Conservation (phyloP, 805 yeast species). For the Ogataea naganishii region DNA sequence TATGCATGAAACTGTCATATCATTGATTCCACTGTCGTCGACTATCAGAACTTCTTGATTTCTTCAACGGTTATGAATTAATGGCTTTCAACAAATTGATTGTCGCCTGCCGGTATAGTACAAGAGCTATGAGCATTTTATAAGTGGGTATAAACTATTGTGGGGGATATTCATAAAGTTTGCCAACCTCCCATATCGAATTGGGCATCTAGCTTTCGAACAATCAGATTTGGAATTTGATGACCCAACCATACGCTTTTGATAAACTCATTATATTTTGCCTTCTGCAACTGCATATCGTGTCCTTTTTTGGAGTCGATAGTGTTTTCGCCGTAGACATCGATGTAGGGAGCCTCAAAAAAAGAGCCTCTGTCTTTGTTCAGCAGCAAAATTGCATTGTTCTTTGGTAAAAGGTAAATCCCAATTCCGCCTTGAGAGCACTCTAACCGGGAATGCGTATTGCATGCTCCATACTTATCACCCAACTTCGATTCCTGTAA, state of each 20-base stretch:
- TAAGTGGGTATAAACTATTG: too few relatives aligned
- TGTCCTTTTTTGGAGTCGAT: constrained; percentile 64
- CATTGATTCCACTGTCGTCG: too few relatives aligned
- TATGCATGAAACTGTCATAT: too few relatives aligned
- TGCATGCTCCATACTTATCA: constrained; percentile 66
- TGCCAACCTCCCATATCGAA: constrained; percentile 96
- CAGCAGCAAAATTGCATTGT: constrained; percentile 53
- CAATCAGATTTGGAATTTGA: constrained; percentile 67
- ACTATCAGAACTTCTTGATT: too few relatives aligned
- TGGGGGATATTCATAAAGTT: constrained; percentile 57
- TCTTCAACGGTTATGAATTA: too few relatives aligned
- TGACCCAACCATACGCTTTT: constrained; percentile 71
- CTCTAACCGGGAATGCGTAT: constrained; percentile 54
- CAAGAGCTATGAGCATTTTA: too few relatives aligned
- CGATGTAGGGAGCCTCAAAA: constrained; percentile 74
- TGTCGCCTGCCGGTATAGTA: too few relatives aligned
- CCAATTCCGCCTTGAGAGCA: constrained; percentile 64
- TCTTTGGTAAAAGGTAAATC: constrained; percentile 63
- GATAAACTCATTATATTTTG: constrained; percentile 57
- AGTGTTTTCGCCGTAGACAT: constrained; percentile 79
- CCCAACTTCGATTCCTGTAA: constrained; percentile 56
- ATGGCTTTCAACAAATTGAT: too few relatives aligned
- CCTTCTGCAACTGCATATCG: constrained; percentile 55
- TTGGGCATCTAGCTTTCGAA: constrained; percentile 69
- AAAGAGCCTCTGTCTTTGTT: constrained; percentile 79